phyloP scores from a whole-genome alignment of 2,329 filamentous ascomycete genomes.

The Ceratocystis variospora region DNA sequence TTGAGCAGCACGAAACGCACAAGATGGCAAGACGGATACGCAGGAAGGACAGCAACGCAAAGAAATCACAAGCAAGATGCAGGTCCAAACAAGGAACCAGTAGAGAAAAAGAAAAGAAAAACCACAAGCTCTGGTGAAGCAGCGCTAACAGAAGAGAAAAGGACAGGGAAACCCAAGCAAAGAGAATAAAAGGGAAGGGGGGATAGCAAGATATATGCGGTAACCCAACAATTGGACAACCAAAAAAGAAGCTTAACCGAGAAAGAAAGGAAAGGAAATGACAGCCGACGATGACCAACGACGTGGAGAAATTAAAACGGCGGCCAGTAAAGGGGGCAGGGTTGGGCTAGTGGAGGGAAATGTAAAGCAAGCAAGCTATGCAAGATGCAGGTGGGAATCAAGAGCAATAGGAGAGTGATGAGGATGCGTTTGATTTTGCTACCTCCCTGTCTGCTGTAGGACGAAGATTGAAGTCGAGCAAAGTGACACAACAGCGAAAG shows the following conservation, averaged over 20 bases:
- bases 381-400: neutral
- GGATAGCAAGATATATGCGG: constrained; percentile 15
- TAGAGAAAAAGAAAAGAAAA: constrained; percentile 21
- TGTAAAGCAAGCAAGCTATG: neutral
- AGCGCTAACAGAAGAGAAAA: constrained; percentile 17
- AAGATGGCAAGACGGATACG: constrained; percentile 16
- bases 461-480: neutral
- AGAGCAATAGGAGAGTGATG: neutral
- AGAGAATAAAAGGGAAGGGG: constrained; percentile 12
- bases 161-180: constrained; percentile 6
- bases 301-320: neutral
- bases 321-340: constrained; percentile 1
- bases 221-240: constrained; percentile 11
- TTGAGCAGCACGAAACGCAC: constrained; percentile 13
- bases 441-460: neutral
- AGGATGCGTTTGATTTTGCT: neutral
- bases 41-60: constrained; percentile 14
- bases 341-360: constrained; percentile 5
- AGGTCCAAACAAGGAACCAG: constrained; percentile 20
- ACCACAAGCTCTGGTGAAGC: constrained; percentile 7
- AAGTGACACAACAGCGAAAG: neutral
- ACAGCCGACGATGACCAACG: constrained; percentile 7
- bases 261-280: constrained; percentile 16
- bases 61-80: constrained; percentile 14
- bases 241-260: constrained; percentile 19